Evolutionary conservation across 2,329 filamentous ascomycete genomes (phyloP).

Genomic region (Talaromyces verruculosus): DNA sequence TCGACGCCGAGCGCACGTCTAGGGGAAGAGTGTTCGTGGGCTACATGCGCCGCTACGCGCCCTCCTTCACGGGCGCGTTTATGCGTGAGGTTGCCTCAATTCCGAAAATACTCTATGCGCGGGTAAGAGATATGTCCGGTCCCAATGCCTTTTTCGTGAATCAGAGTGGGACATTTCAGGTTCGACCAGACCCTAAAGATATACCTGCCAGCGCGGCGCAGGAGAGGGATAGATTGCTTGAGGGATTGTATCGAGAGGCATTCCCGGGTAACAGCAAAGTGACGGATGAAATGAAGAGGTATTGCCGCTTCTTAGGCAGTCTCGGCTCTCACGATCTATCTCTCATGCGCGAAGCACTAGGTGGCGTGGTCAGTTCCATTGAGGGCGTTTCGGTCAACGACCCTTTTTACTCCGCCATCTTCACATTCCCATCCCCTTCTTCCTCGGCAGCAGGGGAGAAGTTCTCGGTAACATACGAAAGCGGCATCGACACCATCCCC

Average conservation of each 20-base stretch:
- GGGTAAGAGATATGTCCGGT: slow-evolving; percentile 55
- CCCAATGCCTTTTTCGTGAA: slow-evolving; percentile 45
- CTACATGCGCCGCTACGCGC: slow-evolving; percentile 62
- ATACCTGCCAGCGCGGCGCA: neutral
- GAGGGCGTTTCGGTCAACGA: slow-evolving; percentile 47
- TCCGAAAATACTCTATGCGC: slow-evolving; percentile 56
- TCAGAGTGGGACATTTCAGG: slow-evolving; percentile 28
- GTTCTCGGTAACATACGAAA: slow-evolving; percentile 60
- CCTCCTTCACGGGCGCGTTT: slow-evolving; percentile 55
- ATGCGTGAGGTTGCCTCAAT: slow-evolving; percentile 54
- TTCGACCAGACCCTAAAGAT: neutral
- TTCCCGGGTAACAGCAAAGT: neutral
- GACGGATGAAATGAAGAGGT: slow-evolving; percentile 17
- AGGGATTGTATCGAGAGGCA: slow-evolving; percentile 10
- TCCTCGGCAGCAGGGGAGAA: slow-evolving; percentile 14
- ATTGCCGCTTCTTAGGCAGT: slow-evolving; percentile 48
- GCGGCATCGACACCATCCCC: slow-evolving; percentile 55
- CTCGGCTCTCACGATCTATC: slow-evolving; percentile 58
- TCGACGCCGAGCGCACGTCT: slow-evolving; percentile 50
- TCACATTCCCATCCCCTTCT: slow-evolving; percentile 30
- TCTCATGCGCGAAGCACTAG: slow-evolving; percentile 56
- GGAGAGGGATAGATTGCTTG: neutral
- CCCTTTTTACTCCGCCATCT: slow-evolving; percentile 43
- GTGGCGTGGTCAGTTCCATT: slow-evolving; percentile 46
- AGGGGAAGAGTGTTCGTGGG: slow-evolving; percentile 56